Conservation (phyloP, 106 monocot species). For the Platanthera guangdongensis region DNA sequence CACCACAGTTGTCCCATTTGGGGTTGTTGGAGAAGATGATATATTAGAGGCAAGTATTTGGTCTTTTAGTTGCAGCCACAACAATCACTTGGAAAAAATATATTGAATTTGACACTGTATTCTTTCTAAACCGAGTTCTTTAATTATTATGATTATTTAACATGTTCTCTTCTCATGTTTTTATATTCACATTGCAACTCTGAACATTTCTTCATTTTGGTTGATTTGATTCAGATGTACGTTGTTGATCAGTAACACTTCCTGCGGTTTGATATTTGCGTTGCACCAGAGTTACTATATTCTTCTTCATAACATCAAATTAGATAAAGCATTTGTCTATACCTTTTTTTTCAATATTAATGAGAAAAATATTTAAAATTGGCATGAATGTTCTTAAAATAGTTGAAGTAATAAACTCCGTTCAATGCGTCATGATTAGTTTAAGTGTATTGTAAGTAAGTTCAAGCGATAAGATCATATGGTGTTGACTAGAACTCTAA, state of each 20-base stretch:
- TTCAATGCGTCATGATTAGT: no score
- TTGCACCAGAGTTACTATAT: neutral
- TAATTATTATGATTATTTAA: neutral
- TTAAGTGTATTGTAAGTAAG: no score
- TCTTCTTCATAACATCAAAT: neutral
- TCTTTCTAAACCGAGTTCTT: neutral
- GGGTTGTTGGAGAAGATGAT: conserved; percentile 94
- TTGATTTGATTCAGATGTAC: neutral
- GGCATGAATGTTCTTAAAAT: no score
- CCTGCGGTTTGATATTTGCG: neutral
- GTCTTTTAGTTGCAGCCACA: neutral
- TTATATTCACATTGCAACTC: neutral
- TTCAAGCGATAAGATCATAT: no score
- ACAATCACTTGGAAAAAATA: neutral
- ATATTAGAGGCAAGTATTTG: conserved; percentile 45
- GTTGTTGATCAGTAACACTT: neutral
- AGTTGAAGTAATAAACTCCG: no score
- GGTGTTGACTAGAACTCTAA: no score
- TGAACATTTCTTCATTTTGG: neutral
- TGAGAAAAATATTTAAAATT: neutral
- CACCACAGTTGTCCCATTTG: conserved; percentile 88
- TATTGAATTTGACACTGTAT: neutral
- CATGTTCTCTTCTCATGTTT: neutral
- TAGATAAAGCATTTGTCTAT: neutral
- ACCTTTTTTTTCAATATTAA: neutral